phyloP scores from a whole-genome alignment of 2,329 filamentous ascomycete genomes.

The Fusarium domesticum region DNA sequence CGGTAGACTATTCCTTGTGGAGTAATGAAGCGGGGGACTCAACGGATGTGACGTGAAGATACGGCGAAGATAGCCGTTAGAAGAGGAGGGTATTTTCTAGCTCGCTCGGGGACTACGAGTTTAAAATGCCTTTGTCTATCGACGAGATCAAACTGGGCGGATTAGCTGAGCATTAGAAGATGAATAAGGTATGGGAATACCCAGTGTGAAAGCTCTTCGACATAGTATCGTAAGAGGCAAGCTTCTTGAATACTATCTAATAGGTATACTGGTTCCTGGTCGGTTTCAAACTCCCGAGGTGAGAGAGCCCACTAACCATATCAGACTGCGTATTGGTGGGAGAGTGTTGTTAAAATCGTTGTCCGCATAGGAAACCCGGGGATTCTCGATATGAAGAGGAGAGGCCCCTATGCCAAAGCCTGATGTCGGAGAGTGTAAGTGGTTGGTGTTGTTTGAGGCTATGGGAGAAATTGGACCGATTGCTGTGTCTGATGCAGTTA shows the following conservation, averaged over 20 bases:
- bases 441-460: too few relatives aligned
- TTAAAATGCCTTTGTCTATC: slow-evolving; percentile 14
- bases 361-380: too few relatives aligned
- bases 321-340: too few relatives aligned
- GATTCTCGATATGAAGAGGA: too few relatives aligned
- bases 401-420: too few relatives aligned
- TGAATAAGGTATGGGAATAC: background rate
- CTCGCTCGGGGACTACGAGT: slow-evolving; percentile 15
- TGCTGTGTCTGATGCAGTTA: too few relatives aligned
- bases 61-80: slow-evolving; percentile 19
- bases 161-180: rapidly evolving
- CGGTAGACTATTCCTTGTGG: slow-evolving; percentile 9
- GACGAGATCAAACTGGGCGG: slow-evolving; percentile 14
- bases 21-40: slow-evolving; percentile 10
- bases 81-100: slow-evolving; percentile 13
- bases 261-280: background rate
- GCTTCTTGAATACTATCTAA: slow-evolving; percentile 16
- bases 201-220: slow-evolving; percentile 19
- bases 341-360: too few relatives aligned
- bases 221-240: slow-evolving; percentile 18
- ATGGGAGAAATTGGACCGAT: too few relatives aligned
- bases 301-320: too few relatives aligned
- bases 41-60: slow-evolving; percentile 11
- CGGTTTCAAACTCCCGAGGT: slow-evolving; percentile 9
- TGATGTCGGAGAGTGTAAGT: too few relatives aligned